A percentile compares a stretch with the other conserved stretches of the same genome.
Conservation (phyloP, 257 asterid genomes). For the Misopates orontium region DNA sequence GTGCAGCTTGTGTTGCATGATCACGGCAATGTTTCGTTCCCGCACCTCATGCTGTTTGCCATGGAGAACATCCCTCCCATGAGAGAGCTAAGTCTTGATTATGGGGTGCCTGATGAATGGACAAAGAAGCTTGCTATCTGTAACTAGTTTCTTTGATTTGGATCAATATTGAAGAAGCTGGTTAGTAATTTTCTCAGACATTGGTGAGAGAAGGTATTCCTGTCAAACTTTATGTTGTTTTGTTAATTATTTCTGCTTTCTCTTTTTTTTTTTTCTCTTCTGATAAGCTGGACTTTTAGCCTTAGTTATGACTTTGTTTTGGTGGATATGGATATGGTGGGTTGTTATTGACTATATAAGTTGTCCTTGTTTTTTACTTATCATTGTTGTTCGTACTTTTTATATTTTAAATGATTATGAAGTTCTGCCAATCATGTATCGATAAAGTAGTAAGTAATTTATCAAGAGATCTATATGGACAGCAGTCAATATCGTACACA, state of each 20-base stretch:
- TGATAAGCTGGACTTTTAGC: neutral
- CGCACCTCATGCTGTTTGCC: slow-evolving; percentile 85
- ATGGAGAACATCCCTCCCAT: slow-evolving; percentile 89
- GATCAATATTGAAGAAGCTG: slow-evolving; percentile 23
- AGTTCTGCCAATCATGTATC: no score
- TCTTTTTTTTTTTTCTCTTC: no score
- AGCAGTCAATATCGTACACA: no score
- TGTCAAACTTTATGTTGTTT: neutral
- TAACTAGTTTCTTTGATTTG: slow-evolving; percentile 37
- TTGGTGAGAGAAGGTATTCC: slow-evolving; percentile 40
- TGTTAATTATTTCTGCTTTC: neutral
- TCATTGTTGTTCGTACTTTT: neutral
- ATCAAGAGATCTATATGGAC: no score
- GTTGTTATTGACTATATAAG: neutral
- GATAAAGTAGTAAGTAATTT: no score
- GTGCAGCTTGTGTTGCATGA: slow-evolving; percentile 84
- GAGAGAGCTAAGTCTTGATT: slow-evolving; percentile 80
- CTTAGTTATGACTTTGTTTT: neutral
- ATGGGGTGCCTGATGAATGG: slow-evolving; percentile 76
- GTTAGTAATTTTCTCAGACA: slow-evolving; percentile 21
- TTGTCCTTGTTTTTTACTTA: neutral
- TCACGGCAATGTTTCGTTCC: slow-evolving; percentile 73
- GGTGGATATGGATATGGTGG: neutral
- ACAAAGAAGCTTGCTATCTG: slow-evolving; percentile 77
- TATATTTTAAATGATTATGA: neutral